These are phyloP conservation scores for Teunomyces cretensis DNA, from an alignment of 805 yeast species.

Conservation along the genomic window DNA sequence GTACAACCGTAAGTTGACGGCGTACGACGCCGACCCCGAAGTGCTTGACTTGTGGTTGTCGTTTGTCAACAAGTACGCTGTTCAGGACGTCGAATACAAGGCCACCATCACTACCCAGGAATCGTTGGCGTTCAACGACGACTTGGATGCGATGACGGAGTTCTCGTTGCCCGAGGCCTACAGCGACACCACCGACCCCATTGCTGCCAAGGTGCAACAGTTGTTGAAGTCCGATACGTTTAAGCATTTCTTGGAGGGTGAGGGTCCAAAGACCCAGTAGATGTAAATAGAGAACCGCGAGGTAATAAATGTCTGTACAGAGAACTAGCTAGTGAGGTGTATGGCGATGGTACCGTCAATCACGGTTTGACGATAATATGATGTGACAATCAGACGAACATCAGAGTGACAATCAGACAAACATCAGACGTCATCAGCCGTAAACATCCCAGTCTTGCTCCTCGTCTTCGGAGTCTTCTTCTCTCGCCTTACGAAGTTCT, in stretches of 20 bases:
- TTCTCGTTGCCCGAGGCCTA: constrained; percentile 36
- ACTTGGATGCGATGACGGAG: constrained; percentile 34
- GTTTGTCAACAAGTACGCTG: constrained; percentile 70
- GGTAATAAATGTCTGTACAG: no score
- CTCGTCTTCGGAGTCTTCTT: constrained; percentile 51
- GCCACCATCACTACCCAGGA: constrained; percentile 57
- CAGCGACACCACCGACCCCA: constrained; percentile 40
- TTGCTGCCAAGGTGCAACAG: constrained; percentile 67
- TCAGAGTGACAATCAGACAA: no score
- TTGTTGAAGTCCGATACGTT: constrained; percentile 71
- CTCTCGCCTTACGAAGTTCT: constrained; percentile 36
- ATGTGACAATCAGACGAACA: no score
- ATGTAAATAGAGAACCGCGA: neutral
- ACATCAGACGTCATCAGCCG: constrained; percentile 42
- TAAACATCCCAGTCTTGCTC: constrained; percentile 79
- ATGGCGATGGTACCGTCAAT: no score
- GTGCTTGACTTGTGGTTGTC: constrained; percentile 80
- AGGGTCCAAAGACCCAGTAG: constrained; percentile 5
- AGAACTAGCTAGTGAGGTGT: no score
- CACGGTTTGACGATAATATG: no score
- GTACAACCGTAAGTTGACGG: constrained; percentile 66
- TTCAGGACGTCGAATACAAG: constrained; percentile 81
- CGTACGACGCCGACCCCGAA: constrained; percentile 85
- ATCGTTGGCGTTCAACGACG: constrained; percentile 30
- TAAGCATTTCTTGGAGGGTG: constrained; percentile 46